A percentile compares a stretch with the other conserved stretches of the same genome.
Evolutionary conservation across 495 filamentous ascomycete species (phyloP).

Genomic region (Talaromyces proteolyticus): DNA sequence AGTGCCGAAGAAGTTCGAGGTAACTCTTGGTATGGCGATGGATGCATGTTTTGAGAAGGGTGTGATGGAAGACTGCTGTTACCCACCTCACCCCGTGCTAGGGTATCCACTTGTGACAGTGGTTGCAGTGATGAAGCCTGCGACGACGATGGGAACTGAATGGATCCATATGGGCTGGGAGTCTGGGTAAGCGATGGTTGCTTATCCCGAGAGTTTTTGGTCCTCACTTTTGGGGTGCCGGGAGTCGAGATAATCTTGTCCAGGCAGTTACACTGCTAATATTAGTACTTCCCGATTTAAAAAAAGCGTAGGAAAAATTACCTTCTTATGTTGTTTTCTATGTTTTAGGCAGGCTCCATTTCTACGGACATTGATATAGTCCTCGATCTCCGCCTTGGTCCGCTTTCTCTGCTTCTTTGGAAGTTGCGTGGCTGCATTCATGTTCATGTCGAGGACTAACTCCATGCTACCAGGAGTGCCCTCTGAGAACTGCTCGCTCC

Average conservation of each 20-base stretch:
- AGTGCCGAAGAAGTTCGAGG: background rate
- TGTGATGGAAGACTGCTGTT: background rate
- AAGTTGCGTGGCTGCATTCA: slow-evolving; percentile 36
- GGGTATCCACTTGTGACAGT: too few relatives aligned
- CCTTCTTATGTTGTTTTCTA: slow-evolving; percentile 42
- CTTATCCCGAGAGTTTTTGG: background rate
- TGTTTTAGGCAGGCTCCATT: slow-evolving; percentile 43
- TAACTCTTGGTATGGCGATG: background rate
- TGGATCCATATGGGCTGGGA: slow-evolving; percentile 1
- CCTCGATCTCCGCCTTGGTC: slow-evolving; percentile 39
- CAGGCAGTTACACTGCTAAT: slow-evolving; percentile 37
- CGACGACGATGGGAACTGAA: background rate
- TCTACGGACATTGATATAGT: slow-evolving; percentile 42
- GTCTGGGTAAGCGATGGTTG: slow-evolving; percentile 7
- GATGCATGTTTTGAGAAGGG: background rate
- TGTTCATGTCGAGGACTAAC: slow-evolving; percentile 41
- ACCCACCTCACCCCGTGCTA: too few relatives aligned
- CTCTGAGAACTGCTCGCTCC: background rate
- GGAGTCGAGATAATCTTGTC: slow-evolving; percentile 27
- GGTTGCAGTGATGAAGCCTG: background rate
- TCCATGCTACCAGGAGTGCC: slow-evolving; percentile 21
- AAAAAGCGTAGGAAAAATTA: slow-evolving; percentile 14
- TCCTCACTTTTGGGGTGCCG: slow-evolving; percentile 2
- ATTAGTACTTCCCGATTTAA: slow-evolving; percentile 14
- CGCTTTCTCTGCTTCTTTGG: slow-evolving; percentile 42